Percentiles rank a stretch among this genome's conserved stretches.
Conservation (phyloP, 2,329 filamentous ascomycete species). For the Botrytis medusae region DNA sequence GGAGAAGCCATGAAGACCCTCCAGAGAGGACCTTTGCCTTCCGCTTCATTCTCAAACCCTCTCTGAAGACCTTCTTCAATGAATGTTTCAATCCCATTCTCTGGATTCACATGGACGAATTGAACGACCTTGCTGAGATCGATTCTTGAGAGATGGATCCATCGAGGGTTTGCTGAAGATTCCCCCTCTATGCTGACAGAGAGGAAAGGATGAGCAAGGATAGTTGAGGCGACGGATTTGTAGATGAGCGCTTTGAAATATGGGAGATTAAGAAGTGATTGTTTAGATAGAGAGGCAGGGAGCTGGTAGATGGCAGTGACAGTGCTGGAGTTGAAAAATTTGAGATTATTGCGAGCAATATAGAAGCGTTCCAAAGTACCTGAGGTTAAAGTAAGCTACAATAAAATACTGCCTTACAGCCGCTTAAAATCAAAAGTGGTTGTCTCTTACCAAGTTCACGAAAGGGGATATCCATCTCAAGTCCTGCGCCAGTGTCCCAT, state of each 20-base stretch:
- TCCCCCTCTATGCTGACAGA: slow-evolving; percentile 28
- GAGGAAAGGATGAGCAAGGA: slow-evolving; percentile 28
- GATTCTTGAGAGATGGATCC: slow-evolving; percentile 24
- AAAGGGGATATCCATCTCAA: slow-evolving; percentile 6
- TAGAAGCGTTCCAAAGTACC: slow-evolving; percentile 31
- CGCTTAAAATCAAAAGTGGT: slow-evolving; percentile 6
- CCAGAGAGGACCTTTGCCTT: slow-evolving; percentile 27
- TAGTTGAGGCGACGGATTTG: slow-evolving; percentile 19
- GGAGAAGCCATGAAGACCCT: slow-evolving; percentile 22
- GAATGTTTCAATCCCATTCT: slow-evolving; percentile 22
- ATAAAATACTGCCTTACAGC: slow-evolving; percentile 7
- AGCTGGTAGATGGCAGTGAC: slow-evolving; percentile 29
- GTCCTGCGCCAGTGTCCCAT: slow-evolving; percentile 5
- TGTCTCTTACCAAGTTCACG: slow-evolving; percentile 6
- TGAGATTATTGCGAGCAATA: slow-evolving; percentile 28
- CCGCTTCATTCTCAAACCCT: slow-evolving; percentile 22
- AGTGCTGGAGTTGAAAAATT: slow-evolving; percentile 31
- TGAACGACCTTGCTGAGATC: slow-evolving; percentile 27
- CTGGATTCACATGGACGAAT: slow-evolving; percentile 23
- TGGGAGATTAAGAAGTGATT: slow-evolving; percentile 11
- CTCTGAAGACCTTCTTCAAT: slow-evolving; percentile 23
- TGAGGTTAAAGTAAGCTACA: slow-evolving; percentile 17
- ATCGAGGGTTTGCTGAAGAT: slow-evolving; percentile 24
- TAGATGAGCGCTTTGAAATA: slow-evolving; percentile 24
- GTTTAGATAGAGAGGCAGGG: slow-evolving; percentile 21